A percentile compares a stretch with the other conserved stretches of the same genome.
Evolutionary conservation across 2,329 filamentous ascomycete species (phyloP).

Genomic region (Monosporascus sp.): DNA sequence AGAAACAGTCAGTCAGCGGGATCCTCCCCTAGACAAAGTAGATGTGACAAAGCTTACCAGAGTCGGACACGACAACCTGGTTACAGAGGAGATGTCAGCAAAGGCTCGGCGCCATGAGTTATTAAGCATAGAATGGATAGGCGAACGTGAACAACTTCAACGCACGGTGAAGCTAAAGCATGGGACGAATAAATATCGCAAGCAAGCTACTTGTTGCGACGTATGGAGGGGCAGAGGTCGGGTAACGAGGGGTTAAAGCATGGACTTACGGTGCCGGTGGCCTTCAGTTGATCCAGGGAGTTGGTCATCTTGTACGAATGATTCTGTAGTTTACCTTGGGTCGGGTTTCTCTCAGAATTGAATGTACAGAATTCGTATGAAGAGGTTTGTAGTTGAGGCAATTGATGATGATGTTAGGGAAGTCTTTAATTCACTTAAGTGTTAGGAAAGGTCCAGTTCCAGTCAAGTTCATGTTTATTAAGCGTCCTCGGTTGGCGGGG

Average conservation of each 20-base stretch:
- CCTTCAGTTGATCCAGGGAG: conserved; percentile 96
- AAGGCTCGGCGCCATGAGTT: background rate
- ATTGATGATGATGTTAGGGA: background rate
- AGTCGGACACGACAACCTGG: conserved; percentile 93
- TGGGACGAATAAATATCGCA: conserved; percentile 6
- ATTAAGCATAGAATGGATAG: background rate
- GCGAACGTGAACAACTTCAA: background rate
- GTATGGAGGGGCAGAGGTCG: conserved; percentile 21
- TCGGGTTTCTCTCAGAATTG: no score
- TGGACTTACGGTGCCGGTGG: conserved; percentile 83
- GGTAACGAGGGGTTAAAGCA: conserved; percentile 23
- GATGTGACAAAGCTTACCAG: conserved; percentile 57
- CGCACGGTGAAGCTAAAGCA: conserved; percentile 1
- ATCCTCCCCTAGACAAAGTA: conserved; percentile 1
- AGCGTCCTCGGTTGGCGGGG: background rate
- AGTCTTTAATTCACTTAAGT: background rate
- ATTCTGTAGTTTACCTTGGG: background rate
- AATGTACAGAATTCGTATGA: background rate
- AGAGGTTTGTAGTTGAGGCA: background rate
- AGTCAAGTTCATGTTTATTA: background rate
- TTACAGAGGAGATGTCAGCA: conserved; percentile 16
- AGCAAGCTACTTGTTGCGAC: background rate
- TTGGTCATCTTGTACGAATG: conserved; percentile 62
- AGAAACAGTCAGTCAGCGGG: conserved; percentile 27
- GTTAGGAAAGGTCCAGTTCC: background rate